Conservation (phyloP, 345 rosid genomes). For the Conringia planisiliqua region DNA sequence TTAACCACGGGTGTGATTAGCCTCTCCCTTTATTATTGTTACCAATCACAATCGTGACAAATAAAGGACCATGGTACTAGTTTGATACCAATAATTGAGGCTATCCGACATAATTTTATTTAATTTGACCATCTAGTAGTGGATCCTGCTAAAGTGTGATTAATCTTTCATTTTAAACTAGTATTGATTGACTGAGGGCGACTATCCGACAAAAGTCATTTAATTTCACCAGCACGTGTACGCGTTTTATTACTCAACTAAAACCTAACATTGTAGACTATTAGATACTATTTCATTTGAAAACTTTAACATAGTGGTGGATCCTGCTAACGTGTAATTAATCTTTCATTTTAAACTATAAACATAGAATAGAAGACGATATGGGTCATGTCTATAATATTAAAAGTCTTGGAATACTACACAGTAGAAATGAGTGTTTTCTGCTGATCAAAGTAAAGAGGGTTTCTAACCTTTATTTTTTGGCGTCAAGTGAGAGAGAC, state of each 20-base stretch:
- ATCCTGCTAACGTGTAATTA: neutral
- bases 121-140: too few relatives aligned
- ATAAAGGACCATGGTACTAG: neutral
- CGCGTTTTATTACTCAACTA: neutral
- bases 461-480: neutral
- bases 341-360: neutral
- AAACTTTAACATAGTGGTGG: neutral
- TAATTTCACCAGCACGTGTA: neutral
- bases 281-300: too few relatives aligned
- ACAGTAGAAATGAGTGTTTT: neutral
- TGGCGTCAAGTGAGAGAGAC: neutral
- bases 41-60: neutral
- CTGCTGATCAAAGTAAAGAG: conserved; percentile 5
- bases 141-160: neutral
- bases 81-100: neutral
- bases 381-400: neutral
- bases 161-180: too few relatives aligned
- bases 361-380: neutral
- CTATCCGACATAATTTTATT: neutral
- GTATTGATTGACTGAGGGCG: neutral
- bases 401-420: conserved; percentile 1
- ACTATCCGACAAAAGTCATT: neutral
- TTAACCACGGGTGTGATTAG: neutral
- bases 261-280: neutral
- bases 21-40: too few relatives aligned